Base-by-base conservation (phyloP, 768 basidiomycete genomes). In the Termitomyces titanicus region DNA sequence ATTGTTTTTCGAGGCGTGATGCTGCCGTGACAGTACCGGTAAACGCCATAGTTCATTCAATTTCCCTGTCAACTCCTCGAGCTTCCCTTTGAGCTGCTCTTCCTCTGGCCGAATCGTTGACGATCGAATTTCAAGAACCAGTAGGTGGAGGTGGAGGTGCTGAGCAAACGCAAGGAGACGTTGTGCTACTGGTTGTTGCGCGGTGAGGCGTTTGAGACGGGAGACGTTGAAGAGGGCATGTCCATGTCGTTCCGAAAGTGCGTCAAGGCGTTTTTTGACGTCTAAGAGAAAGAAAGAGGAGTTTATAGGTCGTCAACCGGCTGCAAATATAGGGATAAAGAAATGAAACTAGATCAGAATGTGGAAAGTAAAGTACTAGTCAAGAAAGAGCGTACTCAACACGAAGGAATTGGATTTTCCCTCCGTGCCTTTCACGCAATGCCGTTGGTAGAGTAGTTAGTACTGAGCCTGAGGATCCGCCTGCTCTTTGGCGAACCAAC, bases 31-130 rank as follows among this genome's bases (percentile, higher is more conserved):
- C n/a, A n/a, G n/a, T n/a, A n/a, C n/a, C n/a, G n/a, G n/a, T n/a
- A n/a, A n/a, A n/a, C n/a, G 89, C 92, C 92, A 94, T 27, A 94
- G 72, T 65, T 94, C 92, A 60, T 89, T 90, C 64, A 91, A 65
- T 64, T 88, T 89, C 42, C 84, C 84, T 33, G 82, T 79, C 71
- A 88, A 75, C 63, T 85, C 83, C 66, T 94, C 92, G 25, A 94
- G 72, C 57, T 73, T 76, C 1, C 80, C 80, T 20, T 90, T 79
- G 52, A 94, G 70, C 45, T 77, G 78, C 66, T 94, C 92, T 67
- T 94, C 92, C 61, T 92, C 91, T 2, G 84, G 85, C 12, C 86
- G 77, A 46, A 94, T 84, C 4, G 89, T 80, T 1, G 85, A 84
- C 7, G 85, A 85, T 18, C 92, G 81, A 27, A 94, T 75, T 2